phyloP scores from a whole-genome alignment of 805 yeast genomes.

The Candida hispaniensis region DNA sequence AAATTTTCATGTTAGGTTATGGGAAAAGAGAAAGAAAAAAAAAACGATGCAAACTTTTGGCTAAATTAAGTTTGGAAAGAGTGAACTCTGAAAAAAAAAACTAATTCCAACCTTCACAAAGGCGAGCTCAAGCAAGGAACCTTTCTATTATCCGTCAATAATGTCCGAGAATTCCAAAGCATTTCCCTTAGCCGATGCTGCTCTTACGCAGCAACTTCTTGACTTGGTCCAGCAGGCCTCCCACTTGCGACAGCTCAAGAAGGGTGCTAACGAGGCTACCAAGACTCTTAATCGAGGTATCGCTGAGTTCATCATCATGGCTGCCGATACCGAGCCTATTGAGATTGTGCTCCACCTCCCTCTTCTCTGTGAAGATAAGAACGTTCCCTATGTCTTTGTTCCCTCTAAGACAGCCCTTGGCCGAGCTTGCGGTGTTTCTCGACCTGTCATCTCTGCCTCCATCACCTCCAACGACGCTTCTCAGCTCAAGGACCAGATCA shows the following conservation, averaged over 20 bases:
- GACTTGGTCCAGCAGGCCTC: constrained; percentile 98
- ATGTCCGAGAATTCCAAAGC: constrained; percentile 94
- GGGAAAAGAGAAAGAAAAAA: too few species aligned
- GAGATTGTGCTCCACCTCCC: constrained; percentile 97
- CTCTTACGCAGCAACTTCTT: constrained; percentile 88
- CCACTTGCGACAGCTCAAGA: constrained; percentile 95
- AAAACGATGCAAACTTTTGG: too few species aligned
- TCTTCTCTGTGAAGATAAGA: constrained; percentile 96
- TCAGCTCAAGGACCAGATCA: constrained; percentile 92
- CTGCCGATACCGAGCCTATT: constrained; percentile 99
- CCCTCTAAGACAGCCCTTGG: constrained; percentile 98
- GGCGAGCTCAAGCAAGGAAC: constrained; percentile 33
- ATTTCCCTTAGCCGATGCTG: constrained; percentile 96
- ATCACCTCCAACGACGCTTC: constrained; percentile 98
- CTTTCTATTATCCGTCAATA: constrained; percentile 22
- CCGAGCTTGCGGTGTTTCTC: constrained; percentile 99
- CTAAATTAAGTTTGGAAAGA: too few species aligned
- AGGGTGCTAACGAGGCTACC: constrained; percentile 99
- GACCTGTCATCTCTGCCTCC: constrained; percentile 98
- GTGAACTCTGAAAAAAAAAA: too few species aligned
- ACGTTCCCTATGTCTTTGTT: constrained; percentile 97
- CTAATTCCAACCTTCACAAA: too few species aligned
- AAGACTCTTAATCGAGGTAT: constrained; percentile 99
- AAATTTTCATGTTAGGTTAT: too few species aligned
- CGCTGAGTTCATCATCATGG: constrained; percentile 98